Percentiles rank a stretch among this genome's conserved stretches.
These are phyloP conservation scores for Protostelium mycophagum DNA, from an alignment of 78 protist genomes.

Conservation along the genomic window DNA sequence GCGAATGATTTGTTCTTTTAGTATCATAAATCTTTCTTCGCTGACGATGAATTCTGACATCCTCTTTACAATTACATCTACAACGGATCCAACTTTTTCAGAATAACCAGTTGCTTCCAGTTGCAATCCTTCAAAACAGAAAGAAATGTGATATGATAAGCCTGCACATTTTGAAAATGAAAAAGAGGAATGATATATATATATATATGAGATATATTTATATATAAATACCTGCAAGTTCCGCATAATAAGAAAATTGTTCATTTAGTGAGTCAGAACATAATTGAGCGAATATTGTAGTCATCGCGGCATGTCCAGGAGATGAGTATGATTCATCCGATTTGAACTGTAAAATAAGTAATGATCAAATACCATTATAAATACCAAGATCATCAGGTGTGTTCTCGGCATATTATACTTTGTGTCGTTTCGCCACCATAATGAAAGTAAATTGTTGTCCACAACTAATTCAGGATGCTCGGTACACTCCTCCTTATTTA, in stretches of 20 bases:
- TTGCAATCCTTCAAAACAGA: not conserved
- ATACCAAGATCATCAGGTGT: not conserved
- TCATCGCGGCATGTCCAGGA: not conserved
- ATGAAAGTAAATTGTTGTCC: not conserved
- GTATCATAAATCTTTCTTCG: not conserved
- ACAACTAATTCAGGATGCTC: not conserved
- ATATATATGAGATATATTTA: no score
- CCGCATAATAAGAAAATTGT: not conserved
- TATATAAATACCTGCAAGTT: not conserved
- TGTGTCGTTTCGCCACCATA: slow-evolving; percentile 14
- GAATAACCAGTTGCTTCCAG: not conserved
- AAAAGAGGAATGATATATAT: no score
- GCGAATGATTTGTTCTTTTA: not conserved
- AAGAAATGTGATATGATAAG: not conserved
- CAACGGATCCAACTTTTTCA: not conserved
- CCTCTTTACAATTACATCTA: not conserved
- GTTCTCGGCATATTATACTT: slow-evolving; percentile 36
- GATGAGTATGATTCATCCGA: not conserved
- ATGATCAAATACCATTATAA: not conserved
- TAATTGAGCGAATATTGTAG: not conserved
- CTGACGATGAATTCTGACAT: not conserved
- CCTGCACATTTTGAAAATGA: no score
- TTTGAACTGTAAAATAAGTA: not conserved
- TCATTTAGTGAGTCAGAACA: not conserved
- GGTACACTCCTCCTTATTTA: slow-evolving; percentile 18